Conservation (phyloP, 305 asterid species). For the Fraxinus paxiana region DNA sequence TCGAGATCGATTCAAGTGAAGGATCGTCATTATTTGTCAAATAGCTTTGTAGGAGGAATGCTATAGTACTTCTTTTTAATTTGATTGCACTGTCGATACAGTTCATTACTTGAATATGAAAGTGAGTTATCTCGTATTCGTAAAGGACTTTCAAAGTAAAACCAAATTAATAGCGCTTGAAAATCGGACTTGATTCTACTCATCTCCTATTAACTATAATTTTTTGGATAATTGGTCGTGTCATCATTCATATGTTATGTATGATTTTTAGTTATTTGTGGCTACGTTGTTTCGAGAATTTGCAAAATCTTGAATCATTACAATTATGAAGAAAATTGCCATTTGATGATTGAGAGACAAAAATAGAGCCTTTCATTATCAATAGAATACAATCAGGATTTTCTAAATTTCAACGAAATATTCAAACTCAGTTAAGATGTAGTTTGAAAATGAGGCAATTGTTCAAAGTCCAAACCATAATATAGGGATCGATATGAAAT, state of each 20-base stretch:
- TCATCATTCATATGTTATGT: not conserved
- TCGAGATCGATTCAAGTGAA: not conserved
- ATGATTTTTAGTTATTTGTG: not conserved
- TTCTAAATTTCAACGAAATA: constrained; percentile 18
- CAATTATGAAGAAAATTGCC: not conserved
- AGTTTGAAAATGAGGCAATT: constrained; percentile 55
- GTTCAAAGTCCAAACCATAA: constrained; percentile 59
- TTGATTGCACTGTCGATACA: not conserved
- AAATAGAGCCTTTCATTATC: constrained; percentile 37
- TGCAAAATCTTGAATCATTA: not conserved
- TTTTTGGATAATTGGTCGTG: not conserved
- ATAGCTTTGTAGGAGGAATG: not conserved
- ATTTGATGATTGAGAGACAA: not conserved
- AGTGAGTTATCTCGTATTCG: not conserved
- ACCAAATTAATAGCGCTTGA: not conserved
- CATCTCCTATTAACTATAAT: not conserved
- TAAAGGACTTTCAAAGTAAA: not conserved
- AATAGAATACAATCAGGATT: not conserved
- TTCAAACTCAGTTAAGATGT: constrained; percentile 28
- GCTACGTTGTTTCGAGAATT: not conserved
- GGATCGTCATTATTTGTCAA: not conserved
- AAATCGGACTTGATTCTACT: not conserved
- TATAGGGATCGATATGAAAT: constrained; percentile 15
- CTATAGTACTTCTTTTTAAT: not conserved
- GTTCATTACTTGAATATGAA: not conserved